Base-by-base conservation (phyloP, 148 eudicot species). In the Spergularia marina region DNA sequence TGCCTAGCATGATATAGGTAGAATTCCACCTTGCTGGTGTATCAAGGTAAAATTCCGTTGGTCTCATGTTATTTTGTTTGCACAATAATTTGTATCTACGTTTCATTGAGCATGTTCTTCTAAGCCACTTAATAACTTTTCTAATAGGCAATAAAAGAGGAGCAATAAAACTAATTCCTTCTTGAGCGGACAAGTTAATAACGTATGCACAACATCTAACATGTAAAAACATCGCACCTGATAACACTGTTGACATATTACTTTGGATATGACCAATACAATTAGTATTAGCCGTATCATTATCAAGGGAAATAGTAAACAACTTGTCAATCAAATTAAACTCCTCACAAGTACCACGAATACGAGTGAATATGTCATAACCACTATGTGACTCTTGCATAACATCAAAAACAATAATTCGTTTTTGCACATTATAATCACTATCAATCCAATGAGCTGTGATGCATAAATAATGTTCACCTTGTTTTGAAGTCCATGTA, bases 381-480 rank as follows among this genome's bases (percentile, higher is more conserved):
- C 73, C 44, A 0, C 25, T 69, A 25, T 25, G 59, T 0, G 34
- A 51, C 13, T 69, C 73, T 16, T 69, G 60, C 41, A 69, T 69
- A 10, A 23, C 59, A 23, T 69, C 73, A 69, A 69, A 69, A 69
- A 20, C 39, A 69, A 69, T 69, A 11, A 30, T 69, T 51, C 73
- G 73, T 53, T 69, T 69, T 69, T 69, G 59, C 59, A 69, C 25
- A 14, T 18, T 1, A 2, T 34, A 25, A 69, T 53, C 36, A 52
- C 11, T 15, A 69, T 69, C 73, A 53, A 69, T 14, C 73, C 73
- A 69, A 53, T 53, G 60, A 10, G 34, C 58, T 4, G 36, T 53
- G 13, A 69, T 44, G 25, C 58, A 69, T 51, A 69, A 23, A 69
- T 20, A 69, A 0, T 40, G 41, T 7, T 52, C 73, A 53, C 41